A percentile compares a stretch with the other conserved stretches of the same genome.
Conservation (phyloP, 2,329 filamentous ascomycete species). For the Aspergillus sp. region DNA sequence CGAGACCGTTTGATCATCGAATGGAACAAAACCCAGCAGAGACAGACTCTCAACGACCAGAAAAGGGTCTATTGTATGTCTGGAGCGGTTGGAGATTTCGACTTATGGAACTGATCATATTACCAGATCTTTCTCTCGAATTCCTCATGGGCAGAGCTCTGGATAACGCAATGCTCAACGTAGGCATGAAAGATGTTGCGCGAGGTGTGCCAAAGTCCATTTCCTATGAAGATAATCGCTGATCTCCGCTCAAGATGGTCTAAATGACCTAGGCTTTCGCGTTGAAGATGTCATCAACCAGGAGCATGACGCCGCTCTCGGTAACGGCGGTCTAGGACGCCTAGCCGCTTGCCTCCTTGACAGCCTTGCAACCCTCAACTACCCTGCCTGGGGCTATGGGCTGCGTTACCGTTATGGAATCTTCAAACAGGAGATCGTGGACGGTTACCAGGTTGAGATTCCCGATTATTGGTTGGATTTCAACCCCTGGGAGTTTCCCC, state of each 20-base stretch:
- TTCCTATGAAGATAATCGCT: conserved; percentile 24
- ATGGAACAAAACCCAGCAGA: conserved; percentile 98
- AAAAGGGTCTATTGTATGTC: conserved; percentile 87
- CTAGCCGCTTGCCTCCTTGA: conserved; percentile 97
- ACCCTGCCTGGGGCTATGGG: conserved; percentile 96
- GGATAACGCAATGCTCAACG: conserved; percentile 98
- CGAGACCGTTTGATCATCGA: conserved; percentile 90
- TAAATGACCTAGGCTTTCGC: conserved; percentile 88
- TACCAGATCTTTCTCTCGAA: conserved; percentile 81
- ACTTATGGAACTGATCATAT: not conserved
- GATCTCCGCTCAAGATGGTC: conserved; percentile 64
- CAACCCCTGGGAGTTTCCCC: conserved; percentile 98
- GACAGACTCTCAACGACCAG: conserved; percentile 84
- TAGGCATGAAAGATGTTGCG: conserved; percentile 83
- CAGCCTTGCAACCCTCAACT: conserved; percentile 92
- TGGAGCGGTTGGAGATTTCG: not conserved
- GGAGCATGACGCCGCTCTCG: conserved; percentile 93
- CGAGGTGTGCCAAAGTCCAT: conserved; percentile 61
- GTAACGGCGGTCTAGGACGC: conserved; percentile 92
- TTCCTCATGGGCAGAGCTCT: conserved; percentile 96
- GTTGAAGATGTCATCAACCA: conserved; percentile 95
- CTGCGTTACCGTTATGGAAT: conserved; percentile 95
- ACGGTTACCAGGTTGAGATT: conserved; percentile 97
- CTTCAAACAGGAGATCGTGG: conserved; percentile 99
- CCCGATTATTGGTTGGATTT: conserved; percentile 99